Conservation (phyloP, 2,329 filamentous ascomycete species). For the Lasiodiplodia theobromae region DNA sequence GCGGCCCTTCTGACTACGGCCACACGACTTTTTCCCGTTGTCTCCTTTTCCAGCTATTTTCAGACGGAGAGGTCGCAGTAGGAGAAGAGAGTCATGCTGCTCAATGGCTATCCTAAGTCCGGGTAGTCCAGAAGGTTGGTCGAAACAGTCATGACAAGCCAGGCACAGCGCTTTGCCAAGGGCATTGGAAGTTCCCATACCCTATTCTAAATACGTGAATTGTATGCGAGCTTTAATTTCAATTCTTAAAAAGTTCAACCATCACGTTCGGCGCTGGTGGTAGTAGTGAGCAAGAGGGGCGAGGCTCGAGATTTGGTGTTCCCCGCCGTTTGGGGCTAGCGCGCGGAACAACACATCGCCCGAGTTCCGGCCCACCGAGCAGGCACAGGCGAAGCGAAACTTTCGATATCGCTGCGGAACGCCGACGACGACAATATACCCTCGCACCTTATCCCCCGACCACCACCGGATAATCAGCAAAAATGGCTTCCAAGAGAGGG, state of each 20-base stretch:
- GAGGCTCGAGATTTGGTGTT: constrained; percentile 4
- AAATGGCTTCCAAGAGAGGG: constrained; percentile 51
- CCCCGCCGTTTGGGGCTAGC: neutral
- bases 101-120: neutral
- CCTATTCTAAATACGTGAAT: neutral
- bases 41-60: neutral
- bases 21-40: neutral
- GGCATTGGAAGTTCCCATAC: neutral
- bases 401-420: constrained; percentile 29
- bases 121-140: neutral
- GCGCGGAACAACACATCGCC: constrained; percentile 16
- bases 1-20: neutral
- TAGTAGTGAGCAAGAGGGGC: neutral
- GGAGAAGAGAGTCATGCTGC: neutral
- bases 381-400: constrained; percentile 26
- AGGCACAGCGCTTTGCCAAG: neutral
- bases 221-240: neutral
- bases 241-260: neutral
- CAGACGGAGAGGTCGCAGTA: neutral
- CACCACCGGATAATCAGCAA: constrained; percentile 43
- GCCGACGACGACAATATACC: constrained; percentile 31
- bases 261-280: neutral
- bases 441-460: constrained; percentile 34
- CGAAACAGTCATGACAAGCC: neutral
- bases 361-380: constrained; percentile 23